Base-by-base conservation (phyloP, 1,284 basidiomycete species). In the Cutaneotrichosporon sp. region DNA sequence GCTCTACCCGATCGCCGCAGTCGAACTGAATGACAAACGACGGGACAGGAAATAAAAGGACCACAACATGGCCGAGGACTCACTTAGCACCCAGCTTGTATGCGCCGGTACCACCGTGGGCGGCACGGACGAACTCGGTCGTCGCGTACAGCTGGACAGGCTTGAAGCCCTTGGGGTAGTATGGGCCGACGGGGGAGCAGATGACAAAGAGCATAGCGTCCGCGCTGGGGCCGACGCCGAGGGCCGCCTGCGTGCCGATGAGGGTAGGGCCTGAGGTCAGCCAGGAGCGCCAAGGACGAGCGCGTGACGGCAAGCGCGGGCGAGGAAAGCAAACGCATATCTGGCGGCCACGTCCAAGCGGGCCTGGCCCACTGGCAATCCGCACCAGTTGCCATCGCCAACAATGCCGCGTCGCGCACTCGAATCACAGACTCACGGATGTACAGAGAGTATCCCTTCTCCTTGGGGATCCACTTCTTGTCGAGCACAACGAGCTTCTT, bases 191-290 rank as follows among this genome's bases (percentile, higher is more conserved):
- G 33, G 91, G 92, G 62, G 85, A 88, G 70, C 86, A 85, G 66
- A 98, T 97, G 51, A 98, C 92, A 69, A 91, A 97, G 29, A 98
- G 82, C 16, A 97, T 81, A 0, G 93, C 92, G 61, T 94, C 87
- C 48, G 80, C 84, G 1, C 90, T 88, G 7, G 93, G 90, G 46
- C 84, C 81, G 31, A 98, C 88, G 29, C 94, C 92, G 41, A 98
- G 82, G 0, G 86, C 84, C 44, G 82, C 83, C 65, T 96, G 90
- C 4, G 88, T 96, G 27, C 91, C 94, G 62, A 98, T 98, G 65
- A 81, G 66, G 11, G 79, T 79, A 6, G 81, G 81, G 57, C 72
- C 70, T 74, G 46, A 8, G 16, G 46, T 46, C 44, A 46, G 50
- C 29, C 17, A 4, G 45, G 3, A 16, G 20, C 14, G n/a, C n/a